Evolutionary conservation across 2,329 filamentous ascomycete species (phyloP).

Genomic region (Chaetothyriales sp.): DNA sequence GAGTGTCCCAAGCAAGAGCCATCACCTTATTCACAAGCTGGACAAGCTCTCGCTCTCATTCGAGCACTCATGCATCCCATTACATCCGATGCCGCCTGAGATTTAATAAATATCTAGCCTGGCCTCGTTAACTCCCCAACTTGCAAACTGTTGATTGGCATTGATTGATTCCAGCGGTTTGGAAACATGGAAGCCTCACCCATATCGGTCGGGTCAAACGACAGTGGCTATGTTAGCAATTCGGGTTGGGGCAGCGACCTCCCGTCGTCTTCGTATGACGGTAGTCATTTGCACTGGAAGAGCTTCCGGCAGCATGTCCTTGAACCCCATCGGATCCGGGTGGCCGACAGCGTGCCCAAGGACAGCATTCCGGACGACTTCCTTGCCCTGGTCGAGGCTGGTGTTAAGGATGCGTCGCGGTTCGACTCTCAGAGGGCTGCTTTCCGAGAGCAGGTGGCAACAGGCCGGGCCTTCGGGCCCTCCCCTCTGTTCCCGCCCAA

Average conservation of each 20-base stretch:
- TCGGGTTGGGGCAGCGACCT: slow-evolving; percentile 1
- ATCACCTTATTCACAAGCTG: neutral
- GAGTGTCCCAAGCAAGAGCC: neutral
- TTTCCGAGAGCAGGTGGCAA: slow-evolving; percentile 13
- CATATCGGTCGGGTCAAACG: neutral
- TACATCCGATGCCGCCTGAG: neutral
- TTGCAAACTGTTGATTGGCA: neutral
- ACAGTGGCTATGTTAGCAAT: neutral
- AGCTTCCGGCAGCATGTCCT: slow-evolving; percentile 14
- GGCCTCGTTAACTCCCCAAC: neutral
- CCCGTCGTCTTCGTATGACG: slow-evolving; percentile 11
- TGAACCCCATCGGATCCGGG: slow-evolving; percentile 13
- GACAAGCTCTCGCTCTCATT: neutral
- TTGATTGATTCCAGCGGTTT: too few relatives aligned
- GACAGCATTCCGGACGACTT: slow-evolving; percentile 10
- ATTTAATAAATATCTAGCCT: neutral
- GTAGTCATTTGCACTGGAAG: slow-evolving; percentile 15
- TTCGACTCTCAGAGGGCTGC: slow-evolving; percentile 9
- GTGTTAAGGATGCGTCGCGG: slow-evolving; percentile 5
- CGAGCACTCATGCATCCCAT: too few relatives aligned
- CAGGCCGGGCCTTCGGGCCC: slow-evolving; percentile 14
- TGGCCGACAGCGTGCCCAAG: slow-evolving; percentile 10
- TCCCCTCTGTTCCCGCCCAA: slow-evolving; percentile 17
- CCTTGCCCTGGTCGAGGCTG: slow-evolving; percentile 10
- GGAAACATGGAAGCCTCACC: neutral